Base-by-base conservation (phyloP, 2,329 filamentous ascomycete genomes). In the Dothideomycetes sp. region DNA sequence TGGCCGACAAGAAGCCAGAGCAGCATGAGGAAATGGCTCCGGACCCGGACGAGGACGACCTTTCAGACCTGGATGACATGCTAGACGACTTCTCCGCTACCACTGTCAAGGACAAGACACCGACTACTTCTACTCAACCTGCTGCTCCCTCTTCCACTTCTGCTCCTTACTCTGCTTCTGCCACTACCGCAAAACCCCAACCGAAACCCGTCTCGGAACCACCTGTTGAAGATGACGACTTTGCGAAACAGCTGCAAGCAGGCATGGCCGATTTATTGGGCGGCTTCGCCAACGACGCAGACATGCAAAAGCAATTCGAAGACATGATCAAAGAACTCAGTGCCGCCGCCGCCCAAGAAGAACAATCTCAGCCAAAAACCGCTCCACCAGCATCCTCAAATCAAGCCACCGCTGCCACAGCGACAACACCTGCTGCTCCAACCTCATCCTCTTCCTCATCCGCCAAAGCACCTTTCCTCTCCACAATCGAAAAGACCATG, bases 401-500 rank as follows among this genome's bases (percentile, higher is more conserved):
- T 11, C 16, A 48, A 2, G 39, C 49, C 2, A 31, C 41, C 2
- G 49, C 45, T 18, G 30, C 45, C 5, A 47, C 51, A 11, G 44
- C 55, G 4, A 40, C 55, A 6, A 49, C 58, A 3, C 10, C 36
- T 15, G 30, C 41, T 4, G 42, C 19, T 8, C 15, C 38, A 4
- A 45, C 20, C 12, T 18, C 34, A 3, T 42, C 19, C 6, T 18
- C 38, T 5, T 45, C 20, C 12, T 18, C 34, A 3, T 9, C 45
- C 8, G 30, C 37, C 10, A 39, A 47, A 29, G 64, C 65, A 19
- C 61, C 67, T 27, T 98, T 98, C 62, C 86, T 93, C 57, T 87
- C 94, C 45, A 94, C 85, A 0, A 96, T 98, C 53, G 80, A 82
- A 45, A 79, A 79, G 52, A 96, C 91, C 0, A 95, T 98, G 83